These are phyloP conservation scores for Sporobolus alterniflorus DNA, from an alignment of 202 grass and related monocot species.

Conservation along the genomic window DNA sequence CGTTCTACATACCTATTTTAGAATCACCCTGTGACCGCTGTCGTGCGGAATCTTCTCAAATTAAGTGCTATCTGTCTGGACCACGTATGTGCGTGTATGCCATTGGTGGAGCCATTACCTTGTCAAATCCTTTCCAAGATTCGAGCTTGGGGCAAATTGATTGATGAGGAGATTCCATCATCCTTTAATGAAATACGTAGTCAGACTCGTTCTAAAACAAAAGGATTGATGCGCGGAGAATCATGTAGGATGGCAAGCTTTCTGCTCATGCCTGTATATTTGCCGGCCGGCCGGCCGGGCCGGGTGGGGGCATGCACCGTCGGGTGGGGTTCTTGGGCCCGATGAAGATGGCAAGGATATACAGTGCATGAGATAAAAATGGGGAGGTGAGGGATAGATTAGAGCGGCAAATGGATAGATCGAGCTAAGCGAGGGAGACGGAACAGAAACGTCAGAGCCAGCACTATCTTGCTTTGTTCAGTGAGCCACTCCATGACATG, in stretches of 20 bases:
- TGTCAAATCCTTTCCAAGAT: slow-evolving; percentile 29
- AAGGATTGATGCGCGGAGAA: no score
- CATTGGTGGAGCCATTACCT: slow-evolving; percentile 11
- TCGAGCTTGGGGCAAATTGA: slow-evolving; percentile 22
- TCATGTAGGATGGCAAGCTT: slow-evolving; percentile 11
- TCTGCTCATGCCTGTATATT: not conserved
- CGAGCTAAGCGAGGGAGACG: not conserved
- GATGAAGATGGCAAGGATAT: not conserved
- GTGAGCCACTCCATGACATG: not conserved
- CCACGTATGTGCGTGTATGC: not conserved
- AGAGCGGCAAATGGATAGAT: not conserved
- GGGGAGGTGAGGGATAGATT: not conserved
- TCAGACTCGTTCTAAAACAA: no score
- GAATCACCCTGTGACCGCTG: not conserved
- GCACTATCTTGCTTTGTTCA: slow-evolving; percentile 11
- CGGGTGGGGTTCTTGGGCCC: no score
- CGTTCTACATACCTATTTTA: not conserved
- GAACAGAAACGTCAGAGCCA: not conserved
- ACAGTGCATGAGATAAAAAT: not conserved
- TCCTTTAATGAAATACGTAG: no score
- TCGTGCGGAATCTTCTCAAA: not conserved
- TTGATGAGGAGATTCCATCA: slow-evolving; percentile 8
- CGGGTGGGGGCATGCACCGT: no score
- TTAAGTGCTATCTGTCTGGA: not conserved
- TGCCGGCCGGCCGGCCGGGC: no score